Evolutionary conservation across 2,329 filamentous ascomycete species (phyloP).

Genomic region (Monosporascus ibericus): DNA sequence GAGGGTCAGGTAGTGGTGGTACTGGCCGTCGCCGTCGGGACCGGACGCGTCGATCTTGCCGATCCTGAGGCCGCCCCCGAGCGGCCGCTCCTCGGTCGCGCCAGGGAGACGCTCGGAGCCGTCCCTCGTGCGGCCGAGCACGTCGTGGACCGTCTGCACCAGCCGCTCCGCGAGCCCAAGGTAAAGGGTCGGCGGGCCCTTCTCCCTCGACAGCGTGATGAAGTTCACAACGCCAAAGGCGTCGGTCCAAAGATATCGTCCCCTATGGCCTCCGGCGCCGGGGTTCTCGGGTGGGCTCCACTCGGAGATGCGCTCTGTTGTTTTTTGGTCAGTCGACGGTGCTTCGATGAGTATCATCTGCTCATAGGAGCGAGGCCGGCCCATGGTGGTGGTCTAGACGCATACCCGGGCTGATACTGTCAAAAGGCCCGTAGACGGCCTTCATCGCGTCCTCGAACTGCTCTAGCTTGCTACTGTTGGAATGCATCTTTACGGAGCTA

Average conservation of each 20-base stretch:
- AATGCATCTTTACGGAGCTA: neutral
- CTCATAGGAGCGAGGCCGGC: neutral
- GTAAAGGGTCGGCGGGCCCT: conserved; percentile 29
- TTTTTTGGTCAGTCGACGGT: neutral
- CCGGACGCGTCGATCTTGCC: conserved; percentile 46
- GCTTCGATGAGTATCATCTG: neutral
- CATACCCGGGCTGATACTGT: conserved; percentile 9
- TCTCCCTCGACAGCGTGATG: conserved; percentile 44
- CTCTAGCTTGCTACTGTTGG: neutral
- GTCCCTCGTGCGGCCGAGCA: conserved; percentile 47
- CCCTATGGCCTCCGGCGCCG: conserved; percentile 47
- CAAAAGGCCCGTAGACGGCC: conserved; percentile 30
- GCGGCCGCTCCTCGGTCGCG: conserved; percentile 44
- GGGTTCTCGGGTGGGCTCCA: conserved; percentile 43
- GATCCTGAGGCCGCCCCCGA: conserved; percentile 51
- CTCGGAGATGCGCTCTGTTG: conserved; percentile 7
- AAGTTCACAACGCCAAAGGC: conserved; percentile 55
- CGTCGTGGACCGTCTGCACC: conserved; percentile 43
- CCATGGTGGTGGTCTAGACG: neutral
- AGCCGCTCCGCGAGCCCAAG: conserved; percentile 43
- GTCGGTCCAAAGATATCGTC: conserved; percentile 56
- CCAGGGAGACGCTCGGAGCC: conserved; percentile 38
- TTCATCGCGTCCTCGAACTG: conserved; percentile 31
- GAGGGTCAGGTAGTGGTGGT: conserved; percentile 55
- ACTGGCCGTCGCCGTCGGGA: conserved; percentile 51